phyloP scores from a whole-genome alignment of 257 asterid species.

The Anisodus acutangulus region DNA sequence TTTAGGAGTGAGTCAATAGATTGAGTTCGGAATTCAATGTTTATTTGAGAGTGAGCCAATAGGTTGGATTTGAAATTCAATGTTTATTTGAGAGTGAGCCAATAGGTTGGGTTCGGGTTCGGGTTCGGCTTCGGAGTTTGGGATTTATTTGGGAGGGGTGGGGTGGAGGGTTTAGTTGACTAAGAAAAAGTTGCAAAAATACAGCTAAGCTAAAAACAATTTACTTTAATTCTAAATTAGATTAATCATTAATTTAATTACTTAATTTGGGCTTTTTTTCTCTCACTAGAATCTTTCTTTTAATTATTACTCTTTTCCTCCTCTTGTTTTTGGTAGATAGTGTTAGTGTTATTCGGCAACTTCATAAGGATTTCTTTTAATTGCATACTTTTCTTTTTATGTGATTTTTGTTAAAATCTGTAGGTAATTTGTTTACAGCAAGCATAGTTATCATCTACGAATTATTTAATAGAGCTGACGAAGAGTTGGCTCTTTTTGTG shows the following conservation, averaged over 20 bases:
- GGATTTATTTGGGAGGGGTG: not conserved
- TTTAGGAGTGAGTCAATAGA: no score
- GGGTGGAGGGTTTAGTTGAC: not conserved
- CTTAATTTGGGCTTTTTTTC: slow-evolving; percentile 18
- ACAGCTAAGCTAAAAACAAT: slow-evolving; percentile 40
- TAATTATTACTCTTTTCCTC: slow-evolving; percentile 15
- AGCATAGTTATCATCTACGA: not conserved
- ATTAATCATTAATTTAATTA: not conserved
- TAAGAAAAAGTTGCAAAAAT: slow-evolving; percentile 27
- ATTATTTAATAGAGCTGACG: not conserved
- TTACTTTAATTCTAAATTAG: not conserved
- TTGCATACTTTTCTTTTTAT: not conserved
- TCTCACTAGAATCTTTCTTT: slow-evolving; percentile 22
- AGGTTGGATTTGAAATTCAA: not conserved
- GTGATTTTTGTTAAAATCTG: not conserved
- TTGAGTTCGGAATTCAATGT: no score
- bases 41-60: no score
- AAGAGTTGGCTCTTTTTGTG: not conserved
- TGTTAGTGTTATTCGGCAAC: not conserved
- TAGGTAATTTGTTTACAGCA: not conserved
- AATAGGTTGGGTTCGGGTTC: not conserved
- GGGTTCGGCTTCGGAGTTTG: not conserved
- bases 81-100: no score
- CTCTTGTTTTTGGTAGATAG: not conserved
- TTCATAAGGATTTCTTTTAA: slow-evolving; percentile 9